phyloP scores from a whole-genome alignment of 1,284 basidiomycete species.

The Rhizopogon parksii region DNA sequence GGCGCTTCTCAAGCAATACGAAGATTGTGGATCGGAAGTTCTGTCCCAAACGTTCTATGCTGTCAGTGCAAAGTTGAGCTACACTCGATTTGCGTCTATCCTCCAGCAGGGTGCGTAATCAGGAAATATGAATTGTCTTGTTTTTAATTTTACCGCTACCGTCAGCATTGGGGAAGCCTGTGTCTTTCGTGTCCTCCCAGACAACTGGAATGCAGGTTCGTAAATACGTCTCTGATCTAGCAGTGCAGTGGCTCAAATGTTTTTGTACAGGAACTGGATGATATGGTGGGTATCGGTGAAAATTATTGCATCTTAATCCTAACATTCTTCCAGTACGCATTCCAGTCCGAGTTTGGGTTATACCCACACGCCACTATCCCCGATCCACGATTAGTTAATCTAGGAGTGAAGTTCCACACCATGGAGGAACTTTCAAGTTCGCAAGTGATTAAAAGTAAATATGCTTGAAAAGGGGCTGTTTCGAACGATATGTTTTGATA shows the following conservation, averaged over 20 bases:
- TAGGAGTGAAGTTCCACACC: constrained; percentile 27
- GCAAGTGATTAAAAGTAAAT: constrained; percentile 18
- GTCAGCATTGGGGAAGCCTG: constrained; percentile 21
- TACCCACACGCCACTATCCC: constrained; percentile 20
- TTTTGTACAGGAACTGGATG: constrained; percentile 19
- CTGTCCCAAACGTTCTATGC: constrained; percentile 22
- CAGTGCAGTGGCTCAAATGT: not conserved
- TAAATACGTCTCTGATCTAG: not conserved
- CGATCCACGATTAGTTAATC: constrained; percentile 21
- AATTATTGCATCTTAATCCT: not conserved
- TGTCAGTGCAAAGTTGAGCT: constrained; percentile 21
- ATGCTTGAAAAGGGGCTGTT: constrained; percentile 6
- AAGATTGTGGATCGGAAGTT: constrained; percentile 15
- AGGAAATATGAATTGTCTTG: not conserved
- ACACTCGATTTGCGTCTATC: constrained; percentile 14
- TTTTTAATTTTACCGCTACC: not conserved
- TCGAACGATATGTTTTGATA: not conserved
- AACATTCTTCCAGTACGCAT: constrained; percentile 16
- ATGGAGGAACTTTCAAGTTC: constrained; percentile 16
- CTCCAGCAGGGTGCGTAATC: constrained; percentile 16
- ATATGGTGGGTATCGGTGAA: constrained; percentile 20
- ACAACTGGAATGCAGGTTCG: constrained; percentile 18
- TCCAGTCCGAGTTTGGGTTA: constrained; percentile 23
- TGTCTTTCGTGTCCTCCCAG: constrained; percentile 17
- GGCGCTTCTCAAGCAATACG: constrained; percentile 26